Evolutionary conservation across 495 filamentous ascomycete species (phyloP), one percentile per base, ranked within the genome.

Genomic region (Aspergillus nidulans): DNA sequence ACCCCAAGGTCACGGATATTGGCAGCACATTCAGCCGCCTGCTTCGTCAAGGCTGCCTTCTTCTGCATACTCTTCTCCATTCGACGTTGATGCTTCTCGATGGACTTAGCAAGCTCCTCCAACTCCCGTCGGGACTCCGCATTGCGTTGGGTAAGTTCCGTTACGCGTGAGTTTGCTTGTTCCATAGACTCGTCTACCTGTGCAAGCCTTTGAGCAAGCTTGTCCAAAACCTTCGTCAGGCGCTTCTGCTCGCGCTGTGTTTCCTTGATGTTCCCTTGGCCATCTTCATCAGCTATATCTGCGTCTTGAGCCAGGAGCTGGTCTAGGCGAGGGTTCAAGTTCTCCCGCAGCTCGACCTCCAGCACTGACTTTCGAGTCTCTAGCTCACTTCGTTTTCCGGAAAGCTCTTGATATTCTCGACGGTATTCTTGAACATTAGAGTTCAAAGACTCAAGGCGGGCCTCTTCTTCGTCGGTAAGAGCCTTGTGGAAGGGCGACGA

Each of bases 1-100:
- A 94, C 91, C 61, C 94, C 94, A 7, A 99, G 77, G 59, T 96
- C 90, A 50, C 91, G 85, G 58, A 99, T 97, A 52, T 92, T 94
- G 58, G 87, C 84, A 38, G 83, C 82, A 57, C 88, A 89, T 63
- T 96, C 92, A 2, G 82, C 79, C 6, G 85, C 86, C 63, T 89
- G 85, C 59, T 87, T 81, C 21, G 81, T 83, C 38, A 96, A 76
- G 0, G 90, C 75, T 4, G 90, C 86, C 63, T 88, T 89, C 73
- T 91, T 92, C 51, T 89, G 85, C 70, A 94, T 89, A 62, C 85
- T 90, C 74, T 90, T 94, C 65, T 97, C 92, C 80, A 96, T 89
- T 46, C 82, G 81, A 66, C 95, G 94, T 70, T 96, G 90, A 50
- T 91, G 80, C 53, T 88, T 89, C 63, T 94, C 88, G 52, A 97